These are phyloP conservation scores for Aspergillus fijiensis DNA, from an alignment of 2,329 filamentous ascomycete genomes.

Conservation along the genomic window DNA sequence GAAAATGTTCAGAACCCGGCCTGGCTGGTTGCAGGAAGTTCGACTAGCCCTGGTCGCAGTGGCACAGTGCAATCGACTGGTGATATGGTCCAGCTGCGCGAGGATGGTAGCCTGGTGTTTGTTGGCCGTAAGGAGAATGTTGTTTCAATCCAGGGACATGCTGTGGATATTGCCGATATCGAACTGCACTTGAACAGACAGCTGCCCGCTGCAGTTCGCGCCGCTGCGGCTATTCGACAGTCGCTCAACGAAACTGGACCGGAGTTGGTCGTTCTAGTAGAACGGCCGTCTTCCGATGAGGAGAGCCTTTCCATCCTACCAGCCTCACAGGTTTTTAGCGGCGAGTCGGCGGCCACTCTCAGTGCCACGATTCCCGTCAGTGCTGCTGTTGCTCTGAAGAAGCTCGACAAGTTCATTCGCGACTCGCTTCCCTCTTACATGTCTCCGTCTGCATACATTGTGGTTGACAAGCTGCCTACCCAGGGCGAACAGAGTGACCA, in stretches of 20 bases:
- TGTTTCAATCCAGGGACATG: conserved; percentile 38
- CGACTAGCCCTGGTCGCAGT: conserved; percentile 28
- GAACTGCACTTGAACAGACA: conserved; percentile 39
- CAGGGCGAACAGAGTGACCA: conserved; percentile 31
- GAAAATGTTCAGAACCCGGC: conserved; percentile 24
- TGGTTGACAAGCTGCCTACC: conserved; percentile 40
- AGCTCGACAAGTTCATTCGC: conserved; percentile 44
- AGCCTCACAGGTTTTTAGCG: conserved; percentile 23
- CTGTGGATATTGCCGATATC: conserved; percentile 42
- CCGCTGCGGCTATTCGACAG: conserved; percentile 30
- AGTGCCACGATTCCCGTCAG: conserved; percentile 27
- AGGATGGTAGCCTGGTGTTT: conserved; percentile 31
- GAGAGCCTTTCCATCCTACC: conserved; percentile 29
- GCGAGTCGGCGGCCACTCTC: conserved; percentile 15
- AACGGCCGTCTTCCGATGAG: conserved; percentile 28
- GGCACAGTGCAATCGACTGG: conserved; percentile 33
- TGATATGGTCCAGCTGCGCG: conserved; percentile 32
- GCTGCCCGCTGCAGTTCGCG: conserved; percentile 32
- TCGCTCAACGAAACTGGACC: conserved; percentile 8
- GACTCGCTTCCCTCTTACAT: conserved; percentile 49
- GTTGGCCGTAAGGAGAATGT: conserved; percentile 37
- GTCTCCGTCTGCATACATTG: conserved; percentile 45
- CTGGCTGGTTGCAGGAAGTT: conserved; percentile 37
- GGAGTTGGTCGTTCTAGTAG: conserved; percentile 34
- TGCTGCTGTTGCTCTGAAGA: conserved; percentile 39